Evolutionary conservation across 2,329 filamentous ascomycete species (phyloP).

Genomic region (Neoscytalidium dimidiatum): DNA sequence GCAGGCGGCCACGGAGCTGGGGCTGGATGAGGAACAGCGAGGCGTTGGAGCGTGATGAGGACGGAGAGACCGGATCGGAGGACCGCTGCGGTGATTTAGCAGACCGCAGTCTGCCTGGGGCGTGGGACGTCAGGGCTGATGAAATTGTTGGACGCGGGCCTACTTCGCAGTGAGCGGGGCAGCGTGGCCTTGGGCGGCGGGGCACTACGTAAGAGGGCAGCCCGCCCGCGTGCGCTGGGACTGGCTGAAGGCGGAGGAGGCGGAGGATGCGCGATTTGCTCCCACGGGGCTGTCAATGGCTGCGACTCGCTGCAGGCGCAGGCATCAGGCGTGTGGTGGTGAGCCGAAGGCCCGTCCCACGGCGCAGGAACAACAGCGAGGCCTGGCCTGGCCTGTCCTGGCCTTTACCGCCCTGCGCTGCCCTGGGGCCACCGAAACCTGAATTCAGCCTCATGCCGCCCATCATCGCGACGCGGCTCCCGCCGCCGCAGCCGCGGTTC

Average conservation of each 20-base stretch:
- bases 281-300: conserved; percentile 12
- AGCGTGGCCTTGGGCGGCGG: conserved; percentile 17
- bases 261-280: conserved; percentile 18
- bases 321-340: conserved; percentile 3
- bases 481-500: conserved; percentile 14
- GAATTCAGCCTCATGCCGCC: conserved; percentile 1
- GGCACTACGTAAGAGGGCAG: conserved; percentile 22
- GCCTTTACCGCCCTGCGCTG: neutral
- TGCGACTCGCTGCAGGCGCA: conserved; percentile 1
- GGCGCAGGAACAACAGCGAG: conserved; percentile 1
- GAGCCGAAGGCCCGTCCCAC: conserved; percentile 4
- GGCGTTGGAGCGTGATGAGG: conserved; percentile 6
- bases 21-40: conserved; percentile 18
- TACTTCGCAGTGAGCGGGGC: conserved; percentile 18
- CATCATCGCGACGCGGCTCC: neutral
- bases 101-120: conserved; percentile 24
- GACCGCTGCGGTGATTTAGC: conserved; percentile 22
- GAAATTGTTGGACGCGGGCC: conserved; percentile 18
- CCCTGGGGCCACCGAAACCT: neutral
- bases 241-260: conserved; percentile 12
- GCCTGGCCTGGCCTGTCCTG: neutral
- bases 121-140: conserved; percentile 21
- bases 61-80: conserved; percentile 17
- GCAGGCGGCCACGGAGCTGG: conserved; percentile 27
- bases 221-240: conserved; percentile 22